phyloP scores from a whole-genome alignment of 805 yeast species.

The Wickerhamomyces chaumierensis region DNA sequence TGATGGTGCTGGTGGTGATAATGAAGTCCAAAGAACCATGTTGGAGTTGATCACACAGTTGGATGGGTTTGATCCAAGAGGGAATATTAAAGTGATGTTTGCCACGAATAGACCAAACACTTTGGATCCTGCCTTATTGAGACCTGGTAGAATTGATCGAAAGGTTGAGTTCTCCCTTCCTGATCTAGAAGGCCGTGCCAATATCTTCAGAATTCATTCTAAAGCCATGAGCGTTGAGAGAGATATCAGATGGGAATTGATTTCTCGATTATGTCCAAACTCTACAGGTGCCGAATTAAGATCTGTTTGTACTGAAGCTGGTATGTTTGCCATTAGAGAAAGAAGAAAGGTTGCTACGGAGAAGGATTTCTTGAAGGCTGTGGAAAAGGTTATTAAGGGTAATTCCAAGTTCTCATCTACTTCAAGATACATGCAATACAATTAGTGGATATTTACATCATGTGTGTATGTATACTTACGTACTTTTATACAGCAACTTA shows the following conservation, averaged over 20 bases:
- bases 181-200: conserved; percentile 95
- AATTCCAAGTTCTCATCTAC: conserved; percentile 96
- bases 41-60: conserved; percentile 93
- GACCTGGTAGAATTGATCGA: conserved; percentile 99
- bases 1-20: conserved; percentile 99
- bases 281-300: conserved; percentile 98
- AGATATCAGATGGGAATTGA: conserved; percentile 96
- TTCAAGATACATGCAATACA: conserved; percentile 97
- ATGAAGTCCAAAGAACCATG: conserved; percentile 98
- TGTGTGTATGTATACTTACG: too few relatives aligned
- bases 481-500: too few relatives aligned
- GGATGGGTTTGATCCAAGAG: conserved; percentile 98
- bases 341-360: conserved; percentile 97
- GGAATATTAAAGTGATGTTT: conserved; percentile 98
- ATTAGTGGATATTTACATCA: too few relatives aligned
- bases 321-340: conserved; percentile 98
- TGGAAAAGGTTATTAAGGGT: conserved; percentile 97
- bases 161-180: conserved; percentile 96
- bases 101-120: conserved; percentile 99
- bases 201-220: conserved; percentile 92
- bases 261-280: conserved; percentile 94
- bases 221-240: conserved; percentile 97
- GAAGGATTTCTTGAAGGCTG: conserved; percentile 95
- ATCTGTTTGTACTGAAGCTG: conserved; percentile 98
- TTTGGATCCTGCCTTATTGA: conserved; percentile 89